Evolutionary conservation across 2,329 filamentous ascomycete genomes (phyloP).

Genomic region (Ophiostoma himal-ulmi): DNA sequence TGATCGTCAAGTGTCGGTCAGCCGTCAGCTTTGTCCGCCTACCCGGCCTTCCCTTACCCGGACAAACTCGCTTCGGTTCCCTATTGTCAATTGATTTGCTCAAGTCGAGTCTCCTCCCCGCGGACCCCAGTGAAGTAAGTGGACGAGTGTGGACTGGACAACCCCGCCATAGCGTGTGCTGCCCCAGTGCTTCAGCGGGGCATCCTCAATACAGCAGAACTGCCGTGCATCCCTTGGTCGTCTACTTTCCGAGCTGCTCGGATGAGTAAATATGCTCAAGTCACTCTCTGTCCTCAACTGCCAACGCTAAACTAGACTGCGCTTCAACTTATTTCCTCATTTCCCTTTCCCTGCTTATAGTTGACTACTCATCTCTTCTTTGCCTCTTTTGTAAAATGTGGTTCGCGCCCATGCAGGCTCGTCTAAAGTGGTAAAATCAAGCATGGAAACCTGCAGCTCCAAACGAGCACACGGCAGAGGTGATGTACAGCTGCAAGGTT

Average conservation of each 20-base stretch:
- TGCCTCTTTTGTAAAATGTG: background rate
- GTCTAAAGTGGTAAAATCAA: background rate
- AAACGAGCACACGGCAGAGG: background rate
- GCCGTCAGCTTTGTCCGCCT: background rate
- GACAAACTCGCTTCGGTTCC: background rate
- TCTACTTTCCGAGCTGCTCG: background rate
- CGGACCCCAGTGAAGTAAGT: background rate
- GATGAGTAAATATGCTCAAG: background rate
- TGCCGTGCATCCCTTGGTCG: background rate
- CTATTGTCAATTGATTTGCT: background rate
- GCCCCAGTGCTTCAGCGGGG: slow-evolving; percentile 3
- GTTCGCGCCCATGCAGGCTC: background rate
- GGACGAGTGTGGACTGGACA: background rate
- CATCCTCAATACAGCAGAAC: background rate
- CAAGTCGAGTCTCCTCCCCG: background rate
- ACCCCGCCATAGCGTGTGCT: slow-evolving; percentile 3
- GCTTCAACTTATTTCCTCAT: background rate
- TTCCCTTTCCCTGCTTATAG: background rate
- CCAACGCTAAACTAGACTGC: background rate
- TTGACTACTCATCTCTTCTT: background rate
- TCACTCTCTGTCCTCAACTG: background rate
- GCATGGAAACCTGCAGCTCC: background rate
- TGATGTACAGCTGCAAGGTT: background rate
- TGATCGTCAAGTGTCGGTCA: background rate
- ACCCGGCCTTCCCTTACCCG: background rate